Conservation (phyloP, 225 moss, liverwort and hornwort genomes). For the Neckera pumila region DNA sequence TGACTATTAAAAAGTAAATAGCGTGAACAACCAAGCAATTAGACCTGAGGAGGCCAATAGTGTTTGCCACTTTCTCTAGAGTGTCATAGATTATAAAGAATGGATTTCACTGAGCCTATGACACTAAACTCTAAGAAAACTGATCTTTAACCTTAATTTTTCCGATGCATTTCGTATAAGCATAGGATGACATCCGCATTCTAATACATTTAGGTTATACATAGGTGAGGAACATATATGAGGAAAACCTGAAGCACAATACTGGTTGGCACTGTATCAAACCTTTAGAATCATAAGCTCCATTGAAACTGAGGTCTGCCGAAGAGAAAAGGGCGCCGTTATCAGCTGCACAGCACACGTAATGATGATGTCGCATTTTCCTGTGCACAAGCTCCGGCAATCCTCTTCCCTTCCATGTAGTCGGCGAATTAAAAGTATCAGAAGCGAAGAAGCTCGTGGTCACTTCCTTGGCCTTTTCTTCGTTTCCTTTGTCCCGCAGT, state of each 20-base stretch:
- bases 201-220: neutral
- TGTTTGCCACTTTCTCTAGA: neutral
- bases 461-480: neutral
- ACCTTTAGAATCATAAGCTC: constrained; percentile 51
- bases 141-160: neutral
- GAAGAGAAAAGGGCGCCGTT: constrained; percentile 42
- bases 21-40: neutral
- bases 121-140: neutral
- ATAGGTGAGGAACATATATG: neutral
- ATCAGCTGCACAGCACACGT: constrained; percentile 40
- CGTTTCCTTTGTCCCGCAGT: constrained; percentile 2
- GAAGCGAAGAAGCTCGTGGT: neutral
- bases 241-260: neutral
- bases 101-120: neutral
- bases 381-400: constrained; percentile 29
- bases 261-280: neutral
- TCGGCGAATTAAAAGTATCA: constrained; percentile 23
- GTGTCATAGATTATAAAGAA: neutral
- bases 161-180: neutral
- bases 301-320: constrained; percentile 30
- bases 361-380: constrained; percentile 22
- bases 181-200: neutral
- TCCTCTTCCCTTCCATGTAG: constrained; percentile 25
- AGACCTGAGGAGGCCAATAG: neutral
- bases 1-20: neutral